Evolutionary conservation across 768 basidiomycete species (phyloP).

Genomic region (Serendipita sp.): DNA sequence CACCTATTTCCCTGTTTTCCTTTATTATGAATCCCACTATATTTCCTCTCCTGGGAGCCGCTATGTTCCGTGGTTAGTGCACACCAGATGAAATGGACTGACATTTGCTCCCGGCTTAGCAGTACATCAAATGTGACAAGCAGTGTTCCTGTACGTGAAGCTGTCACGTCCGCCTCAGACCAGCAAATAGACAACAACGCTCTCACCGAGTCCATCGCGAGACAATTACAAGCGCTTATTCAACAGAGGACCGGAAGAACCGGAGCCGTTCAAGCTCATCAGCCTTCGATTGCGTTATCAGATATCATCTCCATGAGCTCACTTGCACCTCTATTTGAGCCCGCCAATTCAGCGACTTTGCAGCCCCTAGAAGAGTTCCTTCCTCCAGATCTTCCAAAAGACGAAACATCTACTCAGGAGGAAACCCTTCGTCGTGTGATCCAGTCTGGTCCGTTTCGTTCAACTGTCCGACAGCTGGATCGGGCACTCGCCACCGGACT

Average conservation of each 20-base stretch:
- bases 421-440: constrained; percentile 63
- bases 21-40: too few relatives aligned
- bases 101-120: too few relatives aligned
- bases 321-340: constrained; percentile 48
- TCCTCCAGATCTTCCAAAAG: constrained; percentile 57
- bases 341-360: constrained; percentile 38
- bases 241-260: neutral
- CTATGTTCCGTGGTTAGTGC: too few relatives aligned
- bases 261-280: neutral
- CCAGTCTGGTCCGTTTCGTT: constrained; percentile 69
- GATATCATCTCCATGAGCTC: constrained; percentile 65
- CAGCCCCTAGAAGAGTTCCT: constrained; percentile 53
- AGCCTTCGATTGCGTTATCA: constrained; percentile 29
- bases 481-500: constrained; percentile 72
- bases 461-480: constrained; percentile 66
- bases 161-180: too few relatives aligned
- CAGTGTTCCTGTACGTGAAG: too few relatives aligned
- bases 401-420: constrained; percentile 32
- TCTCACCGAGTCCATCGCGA: neutral
- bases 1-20: neutral
- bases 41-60: too few relatives aligned
- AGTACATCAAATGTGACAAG: too few relatives aligned
- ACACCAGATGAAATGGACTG: too few relatives aligned
- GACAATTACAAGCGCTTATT: neutral
- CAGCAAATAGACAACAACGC: neutral